Conservation (phyloP, 495 filamentous ascomycete species). For the Penicillium steckii region DNA sequence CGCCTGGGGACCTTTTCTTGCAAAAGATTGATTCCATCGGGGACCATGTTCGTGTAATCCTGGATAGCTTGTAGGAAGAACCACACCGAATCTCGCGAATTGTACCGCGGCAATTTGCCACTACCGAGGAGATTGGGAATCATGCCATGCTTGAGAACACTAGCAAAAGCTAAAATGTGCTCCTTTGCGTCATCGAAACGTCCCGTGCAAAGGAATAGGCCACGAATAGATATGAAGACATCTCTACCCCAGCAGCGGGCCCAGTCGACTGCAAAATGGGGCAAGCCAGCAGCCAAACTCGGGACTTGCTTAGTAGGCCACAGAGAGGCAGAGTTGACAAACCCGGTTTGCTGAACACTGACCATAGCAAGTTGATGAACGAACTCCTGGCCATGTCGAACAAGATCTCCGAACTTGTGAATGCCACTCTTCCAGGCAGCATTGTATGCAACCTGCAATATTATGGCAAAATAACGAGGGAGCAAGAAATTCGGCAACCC, state of each 20-base stretch:
- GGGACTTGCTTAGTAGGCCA: constrained; percentile 83
- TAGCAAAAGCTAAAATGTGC: constrained; percentile 94
- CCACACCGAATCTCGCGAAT: constrained; percentile 95
- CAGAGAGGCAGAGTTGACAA: constrained; percentile 83
- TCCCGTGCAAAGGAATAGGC: constrained; percentile 84
- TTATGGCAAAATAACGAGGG: constrained; percentile 89
- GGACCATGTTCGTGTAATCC: constrained; percentile 83
- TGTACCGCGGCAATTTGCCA: constrained; percentile 90
- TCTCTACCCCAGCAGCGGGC: constrained; percentile 97
- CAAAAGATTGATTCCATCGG: constrained; percentile 71
- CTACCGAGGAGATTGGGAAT: constrained; percentile 90
- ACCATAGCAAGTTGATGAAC: constrained; percentile 83
- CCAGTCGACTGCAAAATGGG: constrained; percentile 94
- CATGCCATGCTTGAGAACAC: constrained; percentile 98
- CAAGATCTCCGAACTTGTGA: constrained; percentile 71
- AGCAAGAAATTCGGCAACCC: constrained; percentile 84
- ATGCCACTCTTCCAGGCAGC: constrained; percentile 77
- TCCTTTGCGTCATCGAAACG: constrained; percentile 85
- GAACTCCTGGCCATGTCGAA: constrained; percentile 80
- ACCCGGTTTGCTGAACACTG: constrained; percentile 83
- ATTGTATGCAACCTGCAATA: constrained; percentile 81
- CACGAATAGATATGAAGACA: constrained; percentile 92
- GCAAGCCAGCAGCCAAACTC: constrained; percentile 87
- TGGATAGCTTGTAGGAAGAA: constrained; percentile 95
- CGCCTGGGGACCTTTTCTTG: constrained; percentile 75